Percentiles rank a stretch among this genome's conserved stretches.
Evolutionary conservation across 371 early-diverging fungal genomes (phyloP).

Genomic region (Mycotypha africana): DNA sequence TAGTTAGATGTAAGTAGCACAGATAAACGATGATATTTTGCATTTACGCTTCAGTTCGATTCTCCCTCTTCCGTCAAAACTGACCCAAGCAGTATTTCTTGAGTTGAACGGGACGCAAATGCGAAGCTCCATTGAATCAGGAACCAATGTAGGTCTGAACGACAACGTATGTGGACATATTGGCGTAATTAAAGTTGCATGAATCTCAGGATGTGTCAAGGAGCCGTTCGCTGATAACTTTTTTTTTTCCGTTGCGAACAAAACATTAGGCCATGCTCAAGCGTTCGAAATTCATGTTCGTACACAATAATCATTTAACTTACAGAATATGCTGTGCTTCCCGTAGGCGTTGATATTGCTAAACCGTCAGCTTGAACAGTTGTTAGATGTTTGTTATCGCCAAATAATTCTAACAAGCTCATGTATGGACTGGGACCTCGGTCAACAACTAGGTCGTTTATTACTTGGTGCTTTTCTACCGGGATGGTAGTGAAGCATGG

Average conservation of each 20-base stretch:
- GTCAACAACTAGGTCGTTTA: conserved; percentile 86
- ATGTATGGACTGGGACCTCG: conserved; percentile 90
- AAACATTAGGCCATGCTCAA: background rate
- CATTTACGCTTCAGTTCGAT: conserved; percentile 72
- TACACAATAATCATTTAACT: no score
- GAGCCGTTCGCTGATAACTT: conserved; percentile 91
- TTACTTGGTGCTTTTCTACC: conserved; percentile 56
- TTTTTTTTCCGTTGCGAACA: no score
- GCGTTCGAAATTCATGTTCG: no score
- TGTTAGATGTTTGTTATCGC: conserved; percentile 79
- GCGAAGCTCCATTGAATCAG: conserved; percentile 82
- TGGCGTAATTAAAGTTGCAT: conserved; percentile 88
- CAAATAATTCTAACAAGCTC: conserved; percentile 86
- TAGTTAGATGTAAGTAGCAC: background rate
- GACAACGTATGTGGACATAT: conserved; percentile 95
- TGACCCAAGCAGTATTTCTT: conserved; percentile 77
- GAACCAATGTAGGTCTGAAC: conserved; percentile 92
- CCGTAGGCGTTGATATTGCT: conserved; percentile 91
- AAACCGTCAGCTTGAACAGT: conserved; percentile 90
- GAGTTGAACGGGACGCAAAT: conserved; percentile 76
- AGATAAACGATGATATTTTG: background rate
- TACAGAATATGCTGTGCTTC: conserved; percentile 94
- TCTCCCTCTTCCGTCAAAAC: conserved; percentile 90
- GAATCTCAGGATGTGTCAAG: conserved; percentile 91
- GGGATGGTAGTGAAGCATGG: conserved; percentile 47